Conservation (phyloP, 2,329 filamentous ascomycete species). For the Microdochium nivale region DNA sequence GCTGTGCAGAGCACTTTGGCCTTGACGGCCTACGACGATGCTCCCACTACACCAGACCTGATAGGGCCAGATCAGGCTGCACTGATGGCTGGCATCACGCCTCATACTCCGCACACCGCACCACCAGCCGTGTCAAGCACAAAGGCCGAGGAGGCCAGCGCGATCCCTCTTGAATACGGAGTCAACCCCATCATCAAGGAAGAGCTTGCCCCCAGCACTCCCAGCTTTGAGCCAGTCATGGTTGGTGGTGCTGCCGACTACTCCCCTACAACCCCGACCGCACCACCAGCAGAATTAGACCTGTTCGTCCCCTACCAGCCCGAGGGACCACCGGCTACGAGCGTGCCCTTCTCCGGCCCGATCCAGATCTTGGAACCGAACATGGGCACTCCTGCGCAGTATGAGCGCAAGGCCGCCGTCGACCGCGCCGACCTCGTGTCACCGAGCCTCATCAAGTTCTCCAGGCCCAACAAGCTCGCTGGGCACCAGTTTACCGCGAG, state of each 20-base stretch:
- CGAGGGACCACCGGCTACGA: constrained; percentile 35
- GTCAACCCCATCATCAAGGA: background rate
- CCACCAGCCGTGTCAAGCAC: background rate
- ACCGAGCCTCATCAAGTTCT: background rate
- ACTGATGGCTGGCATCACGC: background rate
- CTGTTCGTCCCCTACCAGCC: constrained; percentile 48
- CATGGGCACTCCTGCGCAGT: constrained; percentile 5
- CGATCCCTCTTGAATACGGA: background rate
- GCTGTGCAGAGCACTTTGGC: background rate
- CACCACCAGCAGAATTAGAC: constrained; percentile 17
- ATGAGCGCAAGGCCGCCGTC: background rate
- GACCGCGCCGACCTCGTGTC: background rate
- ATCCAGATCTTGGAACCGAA: constrained; percentile 16
- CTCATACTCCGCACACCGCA: background rate
- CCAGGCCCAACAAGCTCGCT: background rate
- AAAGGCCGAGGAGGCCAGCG: background rate
- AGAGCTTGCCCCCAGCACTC: background rate
- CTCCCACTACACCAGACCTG: background rate
- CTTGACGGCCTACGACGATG: background rate
- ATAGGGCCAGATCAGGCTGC: background rate
- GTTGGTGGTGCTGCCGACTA: constrained; percentile 4
- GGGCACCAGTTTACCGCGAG: background rate
- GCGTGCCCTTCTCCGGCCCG: constrained; percentile 19
- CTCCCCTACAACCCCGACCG: constrained; percentile 11
- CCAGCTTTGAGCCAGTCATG: background rate